phyloP scores from a whole-genome alignment of 257 asterid species.

The Plantago ovata region DNA sequence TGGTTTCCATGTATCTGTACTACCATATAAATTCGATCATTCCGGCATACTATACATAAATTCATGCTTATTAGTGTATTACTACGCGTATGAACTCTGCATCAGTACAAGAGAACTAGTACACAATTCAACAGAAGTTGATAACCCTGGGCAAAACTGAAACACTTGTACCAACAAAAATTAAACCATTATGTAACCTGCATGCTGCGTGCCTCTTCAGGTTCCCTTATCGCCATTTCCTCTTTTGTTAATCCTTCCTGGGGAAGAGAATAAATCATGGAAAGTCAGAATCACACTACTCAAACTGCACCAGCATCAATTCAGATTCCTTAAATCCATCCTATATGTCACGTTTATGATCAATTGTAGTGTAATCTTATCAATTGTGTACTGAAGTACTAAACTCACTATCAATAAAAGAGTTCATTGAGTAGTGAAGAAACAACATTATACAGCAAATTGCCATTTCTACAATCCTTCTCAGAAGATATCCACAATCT shows the following conservation, averaged over 20 bases:
- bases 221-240: slow-evolving; percentile 19
- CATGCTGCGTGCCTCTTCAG: slow-evolving; percentile 17
- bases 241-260: slow-evolving; percentile 90
- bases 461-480: slow-evolving; percentile 1
- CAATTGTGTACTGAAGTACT: not conserved
- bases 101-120: too few species aligned
- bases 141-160: not conserved
- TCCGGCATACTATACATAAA: too few species aligned
- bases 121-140: too few species aligned
- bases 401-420: too few species aligned
- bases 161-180: not conserved
- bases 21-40: too few species aligned
- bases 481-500: not conserved
- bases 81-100: too few species aligned
- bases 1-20: too few species aligned
- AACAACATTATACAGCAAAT: not conserved
- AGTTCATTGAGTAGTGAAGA: not conserved
- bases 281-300: not conserved
- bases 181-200: slow-evolving; percentile 2
- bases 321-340: not conserved
- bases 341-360: too few species aligned
- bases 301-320: slow-evolving; percentile 10
- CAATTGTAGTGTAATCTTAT: too few species aligned
- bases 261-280: slow-evolving; percentile 7
- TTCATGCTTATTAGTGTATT: too few species aligned